A percentile compares a stretch with the other conserved stretches of the same genome.
These are phyloP conservation scores for Solanum hybrid DNA, from an alignment of 305 asterid species.

Conservation along the genomic window DNA sequence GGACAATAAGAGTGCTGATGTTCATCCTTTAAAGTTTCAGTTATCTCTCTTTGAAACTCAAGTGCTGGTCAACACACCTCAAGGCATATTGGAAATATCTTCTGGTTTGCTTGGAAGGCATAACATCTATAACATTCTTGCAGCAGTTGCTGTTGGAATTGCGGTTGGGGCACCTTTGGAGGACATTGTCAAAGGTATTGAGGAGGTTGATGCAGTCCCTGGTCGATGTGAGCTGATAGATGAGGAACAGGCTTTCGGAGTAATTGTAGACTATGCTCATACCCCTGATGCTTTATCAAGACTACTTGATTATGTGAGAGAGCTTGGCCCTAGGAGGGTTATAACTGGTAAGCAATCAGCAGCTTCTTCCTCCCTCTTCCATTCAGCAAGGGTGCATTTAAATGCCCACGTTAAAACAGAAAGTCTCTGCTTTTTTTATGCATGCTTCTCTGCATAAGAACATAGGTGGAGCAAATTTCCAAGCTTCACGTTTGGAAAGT, in stretches of 20 bases:
- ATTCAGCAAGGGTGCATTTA: not conserved
- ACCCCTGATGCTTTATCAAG: constrained; percentile 79
- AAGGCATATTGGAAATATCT: constrained; percentile 83
- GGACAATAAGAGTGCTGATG: constrained; percentile 85
- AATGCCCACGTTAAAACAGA: not conserved
- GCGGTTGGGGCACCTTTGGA: constrained; percentile 96
- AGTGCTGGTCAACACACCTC: constrained; percentile 84
- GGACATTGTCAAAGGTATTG: constrained; percentile 93
- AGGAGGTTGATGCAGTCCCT: constrained; percentile 93
- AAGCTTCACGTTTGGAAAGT: not conserved
- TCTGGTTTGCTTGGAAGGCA: constrained; percentile 95
- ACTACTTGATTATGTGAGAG: constrained; percentile 78
- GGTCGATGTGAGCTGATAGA: constrained; percentile 96
- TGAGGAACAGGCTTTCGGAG: constrained; percentile 95
- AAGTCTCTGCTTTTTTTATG: not conserved
- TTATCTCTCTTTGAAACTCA: constrained; percentile 86
- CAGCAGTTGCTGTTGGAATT: constrained; percentile 86
- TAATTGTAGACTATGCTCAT: constrained; percentile 74
- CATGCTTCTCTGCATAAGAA: not conserved
- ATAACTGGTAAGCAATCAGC: constrained; percentile 51
- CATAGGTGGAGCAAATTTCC: not conserved
- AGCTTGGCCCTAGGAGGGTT: constrained; percentile 71
- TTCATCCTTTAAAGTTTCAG: constrained; percentile 70
- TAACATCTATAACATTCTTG: constrained; percentile 81
- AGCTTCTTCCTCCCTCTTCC: not conserved